Conservation (phyloP, 805 yeast species). For the Wickerhamia fluorescens region DNA sequence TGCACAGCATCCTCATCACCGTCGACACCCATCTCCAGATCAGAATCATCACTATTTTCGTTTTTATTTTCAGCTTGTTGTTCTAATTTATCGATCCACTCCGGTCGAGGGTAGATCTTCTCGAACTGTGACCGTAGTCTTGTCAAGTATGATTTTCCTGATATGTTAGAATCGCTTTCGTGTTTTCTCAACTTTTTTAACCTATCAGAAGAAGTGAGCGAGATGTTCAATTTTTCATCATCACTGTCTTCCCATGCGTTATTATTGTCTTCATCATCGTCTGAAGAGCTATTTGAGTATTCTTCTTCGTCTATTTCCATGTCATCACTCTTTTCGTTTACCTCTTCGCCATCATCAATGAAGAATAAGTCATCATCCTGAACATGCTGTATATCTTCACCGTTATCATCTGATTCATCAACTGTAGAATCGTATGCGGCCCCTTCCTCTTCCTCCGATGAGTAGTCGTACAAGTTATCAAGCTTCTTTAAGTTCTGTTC, state of each 20-base stretch:
- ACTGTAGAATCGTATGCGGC: constrained; percentile 12
- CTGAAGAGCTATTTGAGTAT: constrained; percentile 79
- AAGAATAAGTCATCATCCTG: constrained; percentile 37
- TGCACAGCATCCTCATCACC: constrained; percentile 13
- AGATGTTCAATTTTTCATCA: constrained; percentile 66
- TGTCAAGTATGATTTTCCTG: constrained; percentile 53
- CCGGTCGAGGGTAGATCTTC: constrained; percentile 74
- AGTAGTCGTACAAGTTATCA: constrained; percentile 48
- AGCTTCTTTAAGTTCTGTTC: constrained; percentile 54
- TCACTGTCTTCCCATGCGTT: constrained; percentile 82
- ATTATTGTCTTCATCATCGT: constrained; percentile 62
- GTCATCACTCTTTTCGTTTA: constrained; percentile 15
- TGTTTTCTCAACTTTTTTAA: constrained; percentile 64
- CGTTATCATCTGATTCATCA: constrained; percentile 11
- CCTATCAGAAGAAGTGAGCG: constrained; percentile 52
- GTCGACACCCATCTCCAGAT: constrained; percentile 14
- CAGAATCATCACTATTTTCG: constrained; percentile 11
- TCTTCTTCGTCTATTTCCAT: constrained; percentile 32
- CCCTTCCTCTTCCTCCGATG: constrained; percentile 31
- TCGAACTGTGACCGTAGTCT: constrained; percentile 69
- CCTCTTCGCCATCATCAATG: constrained; percentile 39
- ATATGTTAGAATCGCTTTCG: constrained; percentile 44
- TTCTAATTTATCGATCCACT: constrained; percentile 53
- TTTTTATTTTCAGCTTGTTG: constrained; percentile 21
- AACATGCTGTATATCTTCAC: constrained; percentile 20